Evolutionary conservation across 139 green algal genomes (phyloP).

Genomic region (Limnomonas spitsbergensis): DNA sequence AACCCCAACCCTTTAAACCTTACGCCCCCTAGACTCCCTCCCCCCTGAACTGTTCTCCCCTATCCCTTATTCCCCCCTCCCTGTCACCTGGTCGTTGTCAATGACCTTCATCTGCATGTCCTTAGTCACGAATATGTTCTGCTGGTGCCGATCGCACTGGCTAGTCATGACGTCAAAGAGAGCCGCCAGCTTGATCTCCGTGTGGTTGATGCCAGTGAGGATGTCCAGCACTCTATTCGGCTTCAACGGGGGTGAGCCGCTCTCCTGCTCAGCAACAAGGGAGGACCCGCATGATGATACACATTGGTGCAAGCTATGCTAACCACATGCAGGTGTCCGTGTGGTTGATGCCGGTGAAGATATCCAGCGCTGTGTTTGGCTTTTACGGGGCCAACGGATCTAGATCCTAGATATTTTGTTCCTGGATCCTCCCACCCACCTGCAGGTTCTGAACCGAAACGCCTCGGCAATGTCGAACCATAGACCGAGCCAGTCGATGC

Average conservation of each 20-base stretch:
- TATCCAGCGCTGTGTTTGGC: background rate
- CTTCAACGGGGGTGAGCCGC: background rate
- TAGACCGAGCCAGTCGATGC: too few species aligned
- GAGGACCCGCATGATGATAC: background rate
- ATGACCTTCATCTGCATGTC: constrained; percentile 37
- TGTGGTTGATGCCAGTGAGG: constrained; percentile 33
- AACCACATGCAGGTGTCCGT: too few species aligned
- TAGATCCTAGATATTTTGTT: too few species aligned
- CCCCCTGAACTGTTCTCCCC: too few species aligned
- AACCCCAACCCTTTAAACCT: too few species aligned
- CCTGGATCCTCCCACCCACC: too few species aligned
- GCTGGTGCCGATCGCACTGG: constrained; percentile 52
- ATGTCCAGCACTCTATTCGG: background rate
- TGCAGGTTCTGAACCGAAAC: too few species aligned
- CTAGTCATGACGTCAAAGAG: constrained; percentile 50
- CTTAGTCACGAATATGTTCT: constrained; percentile 55
- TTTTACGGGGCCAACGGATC: background rate
- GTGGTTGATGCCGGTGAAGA: constrained; percentile 33
- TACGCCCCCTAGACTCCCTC: too few species aligned
- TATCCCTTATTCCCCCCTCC: background rate
- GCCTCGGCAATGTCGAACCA: too few species aligned
- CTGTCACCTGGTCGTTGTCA: constrained; percentile 52
- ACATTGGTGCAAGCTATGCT: background rate
- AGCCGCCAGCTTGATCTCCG: constrained; percentile 43
- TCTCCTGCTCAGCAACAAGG: background rate